These are phyloP conservation scores for Dittrichia graveolens DNA, from an alignment of 129 eudicot genomes.

Conservation along the genomic window DNA sequence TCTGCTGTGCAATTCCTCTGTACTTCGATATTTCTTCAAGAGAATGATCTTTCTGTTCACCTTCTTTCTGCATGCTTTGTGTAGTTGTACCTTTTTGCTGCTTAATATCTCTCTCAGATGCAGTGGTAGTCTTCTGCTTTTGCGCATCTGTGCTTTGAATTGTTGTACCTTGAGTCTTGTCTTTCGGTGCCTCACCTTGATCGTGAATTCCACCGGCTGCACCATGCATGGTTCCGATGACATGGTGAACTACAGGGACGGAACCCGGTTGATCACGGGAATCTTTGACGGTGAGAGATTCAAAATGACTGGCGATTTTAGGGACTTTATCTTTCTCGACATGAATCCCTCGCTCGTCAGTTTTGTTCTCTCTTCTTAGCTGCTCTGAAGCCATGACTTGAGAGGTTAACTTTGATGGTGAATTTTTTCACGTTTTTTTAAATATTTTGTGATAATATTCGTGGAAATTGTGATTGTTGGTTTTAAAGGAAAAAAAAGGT, in stretches of 20 bases:
- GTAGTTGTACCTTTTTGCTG: too few species aligned
- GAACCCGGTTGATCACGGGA: slow-evolving; percentile 27
- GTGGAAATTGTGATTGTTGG: background rate
- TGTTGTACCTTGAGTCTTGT: slow-evolving; percentile 5
- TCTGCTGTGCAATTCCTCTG: slow-evolving; percentile 62
- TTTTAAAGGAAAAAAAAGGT: background rate
- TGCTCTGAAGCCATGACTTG: slow-evolving; percentile 76
- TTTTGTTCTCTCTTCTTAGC: slow-evolving; percentile 45
- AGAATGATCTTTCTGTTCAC: slow-evolving; percentile 31
- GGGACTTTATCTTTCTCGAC: slow-evolving; percentile 71
- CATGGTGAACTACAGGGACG: background rate
- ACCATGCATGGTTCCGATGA: slow-evolving; percentile 22
- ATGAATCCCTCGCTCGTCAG: slow-evolving; percentile 42
- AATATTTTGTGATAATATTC: background rate
- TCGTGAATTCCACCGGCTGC: slow-evolving; percentile 11
- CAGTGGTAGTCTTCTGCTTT: too few species aligned
- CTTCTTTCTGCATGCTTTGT: too few species aligned
- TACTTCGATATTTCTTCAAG: slow-evolving; percentile 49
- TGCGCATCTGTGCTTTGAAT: background rate
- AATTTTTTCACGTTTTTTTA: background rate
- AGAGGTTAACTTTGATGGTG: background rate
- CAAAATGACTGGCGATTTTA: slow-evolving; percentile 59
- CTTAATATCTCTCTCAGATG: background rate
- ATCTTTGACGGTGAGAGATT: slow-evolving; percentile 49
- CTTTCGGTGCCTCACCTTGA: background rate